These are phyloP conservation scores for Adansonia gregorii DNA, from an alignment of 441 rosid species.

Conservation along the genomic window DNA sequence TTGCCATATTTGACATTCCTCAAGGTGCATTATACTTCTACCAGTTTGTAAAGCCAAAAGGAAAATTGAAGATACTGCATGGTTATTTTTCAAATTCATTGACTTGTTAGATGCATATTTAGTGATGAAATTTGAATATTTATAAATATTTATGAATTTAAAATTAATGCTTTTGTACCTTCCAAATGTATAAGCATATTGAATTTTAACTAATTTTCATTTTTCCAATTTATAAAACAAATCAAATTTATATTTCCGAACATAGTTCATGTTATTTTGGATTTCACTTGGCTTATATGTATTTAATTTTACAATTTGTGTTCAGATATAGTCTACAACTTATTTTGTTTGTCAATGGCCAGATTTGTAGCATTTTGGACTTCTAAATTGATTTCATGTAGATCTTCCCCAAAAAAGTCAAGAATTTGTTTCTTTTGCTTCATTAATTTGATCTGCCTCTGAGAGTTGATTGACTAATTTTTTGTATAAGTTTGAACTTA, in stretches of 20 bases:
- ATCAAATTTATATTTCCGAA: too few relatives aligned
- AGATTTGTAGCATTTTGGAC: constrained; percentile 1
- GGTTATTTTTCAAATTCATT: too few relatives aligned
- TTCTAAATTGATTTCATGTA: neutral
- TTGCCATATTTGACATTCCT: constrained; percentile 7
- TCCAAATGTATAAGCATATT: too few relatives aligned
- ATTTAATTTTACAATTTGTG: neutral
- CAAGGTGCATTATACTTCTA: neutral
- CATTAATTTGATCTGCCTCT: neutral
- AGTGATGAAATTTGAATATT: too few relatives aligned
- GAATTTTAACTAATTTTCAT: too few relatives aligned
- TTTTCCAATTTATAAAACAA: too few relatives aligned
- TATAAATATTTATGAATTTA: too few relatives aligned
- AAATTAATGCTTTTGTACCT: too few relatives aligned
- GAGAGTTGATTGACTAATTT: neutral
- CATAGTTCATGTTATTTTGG: neutral
- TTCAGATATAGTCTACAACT: neutral
- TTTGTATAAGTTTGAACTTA: neutral
- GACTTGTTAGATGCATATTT: too few relatives aligned
- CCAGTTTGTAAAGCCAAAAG: neutral
- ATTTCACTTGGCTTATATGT: neutral
- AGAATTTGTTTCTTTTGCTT: neutral
- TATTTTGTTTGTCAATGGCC: neutral
- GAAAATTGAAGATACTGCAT: neutral
- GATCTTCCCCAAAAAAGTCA: neutral